phyloP scores from a whole-genome alignment of 2,329 filamentous ascomycete genomes.

The Cylindrodendrum hubeiense region DNA sequence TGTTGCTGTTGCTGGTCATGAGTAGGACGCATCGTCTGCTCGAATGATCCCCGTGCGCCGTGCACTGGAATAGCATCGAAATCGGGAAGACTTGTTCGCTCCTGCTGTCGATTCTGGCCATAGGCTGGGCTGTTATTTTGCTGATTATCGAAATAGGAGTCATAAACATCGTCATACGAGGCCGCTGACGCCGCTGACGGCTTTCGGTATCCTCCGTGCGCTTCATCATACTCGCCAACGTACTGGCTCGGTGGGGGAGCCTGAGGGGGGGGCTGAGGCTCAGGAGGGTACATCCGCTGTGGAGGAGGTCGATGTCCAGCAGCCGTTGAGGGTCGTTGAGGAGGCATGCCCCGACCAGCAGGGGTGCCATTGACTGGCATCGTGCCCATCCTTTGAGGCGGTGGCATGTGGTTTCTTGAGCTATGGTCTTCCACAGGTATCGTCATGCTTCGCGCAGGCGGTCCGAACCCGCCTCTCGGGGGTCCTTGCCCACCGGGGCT shows the following conservation, averaged over 20 bases:
- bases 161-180: slow-evolving; percentile 66
- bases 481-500: slow-evolving; percentile 45
- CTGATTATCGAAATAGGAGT: slow-evolving; percentile 64
- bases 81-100: slow-evolving; percentile 51
- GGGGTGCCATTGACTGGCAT: slow-evolving; percentile 59
- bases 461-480: slow-evolving; percentile 58
- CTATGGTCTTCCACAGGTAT: slow-evolving; percentile 66
- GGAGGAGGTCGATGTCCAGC: slow-evolving; percentile 65
- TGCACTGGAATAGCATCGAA: slow-evolving; percentile 55
- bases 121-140: slow-evolving; percentile 45
- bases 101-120: slow-evolving; percentile 32
- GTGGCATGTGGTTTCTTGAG: slow-evolving; percentile 52
- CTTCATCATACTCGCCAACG: slow-evolving; percentile 47
- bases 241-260: slow-evolving; percentile 52
- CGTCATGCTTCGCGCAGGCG: slow-evolving; percentile 70
- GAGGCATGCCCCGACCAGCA: slow-evolving; percentile 60
- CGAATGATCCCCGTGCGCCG: slow-evolving; percentile 58
- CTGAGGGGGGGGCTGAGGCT: slow-evolving; percentile 56
- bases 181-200: slow-evolving; percentile 47
- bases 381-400: slow-evolving; percentile 56
- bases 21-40: slow-evolving; percentile 59
- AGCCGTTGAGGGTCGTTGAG: slow-evolving; percentile 68
- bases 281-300: slow-evolving; percentile 62
- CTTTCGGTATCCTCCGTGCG: slow-evolving; percentile 46
- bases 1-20: slow-evolving; percentile 61